Evolutionary conservation across 805 yeast species (phyloP).

Genomic region (Candida stauntonica): DNA sequence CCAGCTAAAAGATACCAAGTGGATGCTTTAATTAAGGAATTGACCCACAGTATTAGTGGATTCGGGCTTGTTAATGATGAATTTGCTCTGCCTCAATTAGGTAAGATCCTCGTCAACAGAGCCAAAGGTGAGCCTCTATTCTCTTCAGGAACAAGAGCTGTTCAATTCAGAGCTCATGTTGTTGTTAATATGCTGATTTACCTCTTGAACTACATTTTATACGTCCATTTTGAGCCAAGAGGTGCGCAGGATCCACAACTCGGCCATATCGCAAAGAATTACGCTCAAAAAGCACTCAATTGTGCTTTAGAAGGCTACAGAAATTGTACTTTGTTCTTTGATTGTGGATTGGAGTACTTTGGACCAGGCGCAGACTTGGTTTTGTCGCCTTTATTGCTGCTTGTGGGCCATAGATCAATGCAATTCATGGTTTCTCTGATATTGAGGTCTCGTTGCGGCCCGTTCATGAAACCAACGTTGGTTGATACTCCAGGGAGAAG

Average conservation of each 20-base stretch:
- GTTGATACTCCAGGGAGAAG: not conserved
- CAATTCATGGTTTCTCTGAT: conserved; percentile 56
- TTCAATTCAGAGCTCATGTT: conserved; percentile 36
- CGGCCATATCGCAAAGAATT: conserved; percentile 31
- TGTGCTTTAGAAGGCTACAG: conserved; percentile 41
- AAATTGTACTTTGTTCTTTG: conserved; percentile 38
- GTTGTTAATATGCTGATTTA: conserved; percentile 45
- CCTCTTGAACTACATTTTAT: conserved; percentile 45
- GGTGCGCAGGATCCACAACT: conserved; percentile 34
- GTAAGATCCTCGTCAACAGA: conserved; percentile 23
- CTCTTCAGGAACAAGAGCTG: conserved; percentile 34
- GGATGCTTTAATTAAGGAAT: conserved; percentile 33
- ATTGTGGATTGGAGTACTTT: conserved; percentile 30
- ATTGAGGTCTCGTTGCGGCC: conserved; percentile 43
- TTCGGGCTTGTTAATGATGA: conserved; percentile 26
- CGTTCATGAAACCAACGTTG: conserved; percentile 29
- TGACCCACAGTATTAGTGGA: conserved; percentile 33
- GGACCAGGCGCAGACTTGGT: conserved; percentile 43
- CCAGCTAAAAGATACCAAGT: conserved; percentile 40
- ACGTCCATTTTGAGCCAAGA: conserved; percentile 40
- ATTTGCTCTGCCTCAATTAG: conserved; percentile 34
- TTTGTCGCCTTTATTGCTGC: conserved; percentile 44
- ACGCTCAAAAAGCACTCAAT: conserved; percentile 39
- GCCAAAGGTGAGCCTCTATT: conserved; percentile 21
- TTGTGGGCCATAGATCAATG: conserved; percentile 51